These are phyloP conservation scores for Cyclotella baltica DNA, from an alignment of 108 stramenopile species.

Conservation along the genomic window DNA sequence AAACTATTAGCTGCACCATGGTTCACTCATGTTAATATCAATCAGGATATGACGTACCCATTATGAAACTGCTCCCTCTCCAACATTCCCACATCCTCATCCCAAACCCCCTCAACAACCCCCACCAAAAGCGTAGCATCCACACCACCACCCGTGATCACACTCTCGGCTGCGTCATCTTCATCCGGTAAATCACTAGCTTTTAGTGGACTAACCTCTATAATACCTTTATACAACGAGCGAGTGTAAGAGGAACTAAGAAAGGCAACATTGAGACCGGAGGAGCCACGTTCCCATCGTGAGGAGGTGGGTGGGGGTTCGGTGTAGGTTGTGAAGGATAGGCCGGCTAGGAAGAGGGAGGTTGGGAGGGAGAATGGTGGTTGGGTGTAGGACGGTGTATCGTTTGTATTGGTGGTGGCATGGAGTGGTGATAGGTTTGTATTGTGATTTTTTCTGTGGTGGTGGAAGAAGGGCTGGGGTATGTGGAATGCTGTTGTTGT, in stretches of 20 bases:
- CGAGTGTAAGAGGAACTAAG: conserved; percentile 68
- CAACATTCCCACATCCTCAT: conserved; percentile 72
- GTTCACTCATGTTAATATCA: neutral
- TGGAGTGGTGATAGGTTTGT: no score
- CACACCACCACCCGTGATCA: conserved; percentile 74
- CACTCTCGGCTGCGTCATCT: conserved; percentile 66
- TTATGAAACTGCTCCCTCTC: conserved; percentile 81
- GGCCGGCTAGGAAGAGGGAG: conserved; percentile 79
- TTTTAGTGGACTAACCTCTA: conserved; percentile 69
- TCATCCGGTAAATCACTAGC: conserved; percentile 75
- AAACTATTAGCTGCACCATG: no score
- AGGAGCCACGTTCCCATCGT: conserved; percentile 81
- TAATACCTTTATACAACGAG: conserved; percentile 70
- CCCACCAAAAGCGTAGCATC: conserved; percentile 72
- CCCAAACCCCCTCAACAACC: conserved; percentile 78
- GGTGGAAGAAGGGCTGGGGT: no score
- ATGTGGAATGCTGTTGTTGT: no score
- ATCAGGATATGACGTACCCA: conserved; percentile 20
- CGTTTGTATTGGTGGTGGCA: neutral
- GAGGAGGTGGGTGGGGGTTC: conserved; percentile 76
- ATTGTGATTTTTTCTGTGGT: no score
- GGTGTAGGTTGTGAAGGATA: conserved; percentile 86
- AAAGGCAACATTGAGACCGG: conserved; percentile 83
- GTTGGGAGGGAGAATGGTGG: conserved; percentile 56
- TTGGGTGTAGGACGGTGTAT: conserved; percentile 14